Conservation (phyloP, 2,329 filamentous ascomycete genomes). For the Onygenales sp. region DNA sequence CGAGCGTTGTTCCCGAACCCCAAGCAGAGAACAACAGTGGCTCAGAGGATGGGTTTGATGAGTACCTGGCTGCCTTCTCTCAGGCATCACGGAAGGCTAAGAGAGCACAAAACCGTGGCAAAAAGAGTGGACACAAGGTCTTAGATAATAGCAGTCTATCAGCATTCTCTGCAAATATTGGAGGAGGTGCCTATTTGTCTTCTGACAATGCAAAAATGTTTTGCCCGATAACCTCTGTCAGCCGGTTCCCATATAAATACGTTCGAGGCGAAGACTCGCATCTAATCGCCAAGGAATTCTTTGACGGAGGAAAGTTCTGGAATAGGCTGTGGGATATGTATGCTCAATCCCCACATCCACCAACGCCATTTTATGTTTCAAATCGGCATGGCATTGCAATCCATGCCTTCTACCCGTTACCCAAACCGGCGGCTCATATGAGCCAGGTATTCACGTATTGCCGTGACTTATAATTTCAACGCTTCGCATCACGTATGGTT, state of each 20-base stretch:
- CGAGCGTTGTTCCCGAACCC: neutral
- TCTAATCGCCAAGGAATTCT: slow-evolving; percentile 28
- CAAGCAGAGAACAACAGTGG: slow-evolving; percentile 4
- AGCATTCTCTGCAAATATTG: slow-evolving; percentile 6
- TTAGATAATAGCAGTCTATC: neutral
- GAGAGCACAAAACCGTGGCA: neutral
- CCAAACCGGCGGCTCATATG: too few relatives aligned
- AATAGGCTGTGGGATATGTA: slow-evolving; percentile 66
- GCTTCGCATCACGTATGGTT: neutral
- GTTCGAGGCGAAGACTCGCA: slow-evolving; percentile 23
- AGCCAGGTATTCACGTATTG: neutral
- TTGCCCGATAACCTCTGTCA: slow-evolving; percentile 30
- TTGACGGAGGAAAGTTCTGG: slow-evolving; percentile 37
- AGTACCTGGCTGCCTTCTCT: slow-evolving; percentile 13
- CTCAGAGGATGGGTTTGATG: slow-evolving; percentile 10
- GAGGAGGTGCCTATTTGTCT: slow-evolving; percentile 16
- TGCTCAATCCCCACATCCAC: slow-evolving; percentile 25
- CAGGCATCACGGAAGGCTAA: slow-evolving; percentile 5
- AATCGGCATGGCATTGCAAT: neutral
- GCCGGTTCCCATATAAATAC: slow-evolving; percentile 35
- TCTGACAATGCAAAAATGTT: slow-evolving; percentile 9
- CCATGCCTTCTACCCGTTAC: too few relatives aligned
- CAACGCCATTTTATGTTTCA: neutral
- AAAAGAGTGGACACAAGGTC: neutral
- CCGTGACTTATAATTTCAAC: neutral